Conservation (phyloP, 129 eudicot genomes). For the Scalesia atractyloides region DNA sequence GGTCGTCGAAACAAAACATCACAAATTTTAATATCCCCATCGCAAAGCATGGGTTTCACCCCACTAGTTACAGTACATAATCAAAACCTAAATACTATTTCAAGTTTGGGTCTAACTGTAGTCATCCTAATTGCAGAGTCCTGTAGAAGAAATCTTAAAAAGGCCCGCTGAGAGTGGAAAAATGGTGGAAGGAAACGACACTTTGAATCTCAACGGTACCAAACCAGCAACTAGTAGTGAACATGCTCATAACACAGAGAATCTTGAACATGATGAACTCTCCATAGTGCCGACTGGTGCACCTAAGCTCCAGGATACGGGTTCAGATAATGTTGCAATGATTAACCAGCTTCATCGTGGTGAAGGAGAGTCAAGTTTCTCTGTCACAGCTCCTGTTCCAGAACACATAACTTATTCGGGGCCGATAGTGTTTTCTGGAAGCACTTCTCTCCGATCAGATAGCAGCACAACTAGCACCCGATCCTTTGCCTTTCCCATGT, state of each 20-base stretch:
- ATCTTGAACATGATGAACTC: conserved; percentile 17
- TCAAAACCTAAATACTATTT: not conserved
- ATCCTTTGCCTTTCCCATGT: conserved; percentile 98
- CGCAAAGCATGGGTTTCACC: too few species aligned
- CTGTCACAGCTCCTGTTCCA: conserved; percentile 50
- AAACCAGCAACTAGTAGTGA: conserved; percentile 21
- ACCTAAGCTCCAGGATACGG: conserved; percentile 32
- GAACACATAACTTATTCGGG: conserved; percentile 43
- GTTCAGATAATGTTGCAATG: conserved; percentile 30
- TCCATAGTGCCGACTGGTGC: conserved; percentile 17
- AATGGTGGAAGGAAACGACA: conserved; percentile 35
- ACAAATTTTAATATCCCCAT: too few species aligned
- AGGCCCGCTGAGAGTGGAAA: conserved; percentile 16
- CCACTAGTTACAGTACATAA: not conserved
- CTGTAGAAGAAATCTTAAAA: conserved; percentile 29
- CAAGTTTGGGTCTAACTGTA: not conserved
- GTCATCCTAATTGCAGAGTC: conserved; percentile 39
- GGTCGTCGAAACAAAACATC: too few species aligned
- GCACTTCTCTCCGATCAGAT: conserved; percentile 82
- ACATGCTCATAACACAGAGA: conserved; percentile 20
- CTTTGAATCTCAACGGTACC: conserved; percentile 41
- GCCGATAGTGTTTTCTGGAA: conserved; percentile 65
- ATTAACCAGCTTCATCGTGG: conserved; percentile 29
- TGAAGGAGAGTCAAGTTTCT: conserved; percentile 77
- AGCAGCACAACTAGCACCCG: conserved; percentile 93